A percentile compares a stretch with the other conserved stretches of the same genome.
These are phyloP conservation scores for Fraxinus sp. DNA, from an alignment of 305 asterid genomes.

Conservation along the genomic window DNA sequence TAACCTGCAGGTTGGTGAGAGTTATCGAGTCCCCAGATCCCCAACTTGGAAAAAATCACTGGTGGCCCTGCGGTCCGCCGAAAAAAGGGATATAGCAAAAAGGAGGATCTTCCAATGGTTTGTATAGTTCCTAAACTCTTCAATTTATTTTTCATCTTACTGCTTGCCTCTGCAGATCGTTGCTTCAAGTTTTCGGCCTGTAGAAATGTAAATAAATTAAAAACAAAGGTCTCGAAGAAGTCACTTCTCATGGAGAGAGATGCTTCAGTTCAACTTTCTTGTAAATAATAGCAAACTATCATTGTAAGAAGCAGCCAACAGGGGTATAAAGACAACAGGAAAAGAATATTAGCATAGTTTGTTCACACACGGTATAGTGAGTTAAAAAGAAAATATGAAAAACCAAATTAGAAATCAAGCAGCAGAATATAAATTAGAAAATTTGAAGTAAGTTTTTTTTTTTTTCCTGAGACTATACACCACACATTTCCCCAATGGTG, in stretches of 20 bases:
- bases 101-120: conserved; percentile 13
- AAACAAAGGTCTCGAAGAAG: not conserved
- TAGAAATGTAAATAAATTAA: not conserved
- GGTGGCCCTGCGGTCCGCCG: not conserved
- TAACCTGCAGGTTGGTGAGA: not conserved
- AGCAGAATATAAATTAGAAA: conserved; percentile 5
- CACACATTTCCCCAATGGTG: conserved; percentile 1
- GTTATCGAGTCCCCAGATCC: conserved; percentile 16
- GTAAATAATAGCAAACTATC: not conserved
- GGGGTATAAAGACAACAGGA: not conserved
- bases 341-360: not conserved
- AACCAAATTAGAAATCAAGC: conserved; percentile 12
- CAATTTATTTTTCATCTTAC: conserved; percentile 23
- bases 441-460: not conserved
- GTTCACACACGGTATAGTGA: not conserved
- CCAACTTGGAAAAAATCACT: conserved; percentile 1
- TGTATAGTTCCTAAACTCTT: conserved; percentile 17
- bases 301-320: not conserved
- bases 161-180: conserved; percentile 30
- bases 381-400: conserved; percentile 8
- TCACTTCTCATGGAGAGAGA: not conserved
- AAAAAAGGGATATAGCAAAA: not conserved
- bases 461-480: not conserved
- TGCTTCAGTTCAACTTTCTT: conserved; percentile 5
- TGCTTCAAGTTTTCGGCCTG: conserved; percentile 13